Base-by-base conservation (phyloP, 768 basidiomycete species). In the Mycena amicta region DNA sequence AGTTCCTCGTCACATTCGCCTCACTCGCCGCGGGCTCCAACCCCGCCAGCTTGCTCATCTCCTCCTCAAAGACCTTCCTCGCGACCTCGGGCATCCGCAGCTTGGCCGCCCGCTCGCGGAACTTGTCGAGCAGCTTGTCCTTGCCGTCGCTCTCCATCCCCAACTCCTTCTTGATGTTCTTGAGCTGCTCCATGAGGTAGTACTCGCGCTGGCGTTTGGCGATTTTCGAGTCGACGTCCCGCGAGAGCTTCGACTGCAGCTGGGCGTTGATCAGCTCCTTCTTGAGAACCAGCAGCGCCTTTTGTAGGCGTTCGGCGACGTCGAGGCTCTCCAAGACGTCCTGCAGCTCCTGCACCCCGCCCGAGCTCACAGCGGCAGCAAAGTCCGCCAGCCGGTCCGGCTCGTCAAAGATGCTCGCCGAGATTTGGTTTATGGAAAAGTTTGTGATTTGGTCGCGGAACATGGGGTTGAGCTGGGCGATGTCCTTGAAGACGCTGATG, bases 371-470 rank as follows among this genome's bases (percentile, higher is more conserved):
- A 0, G 95, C 95, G 0, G 97, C 97, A 0, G 96, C 94, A 63
- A 98, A 96, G 70, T 99, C 97, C 0, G 95, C 96, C 25, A 98
- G 86, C 70, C 95, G 95, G 72, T 97, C 95, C 0, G 96, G 96
- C 68, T 98, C 95, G 68, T 98, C 95, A 66, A 98, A 98, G 55
- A 97, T 91, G 74, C 94, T 97, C 8, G 90, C 83, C 2, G 94
- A 90, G 55, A 93, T 85, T 70, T 96, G 93, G 70, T 90, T 90
- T 73, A 96, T 94, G 16, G 91, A 91, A 73, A 97, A 97, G 71
- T 93, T 94, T 61, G 95, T 94, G 65, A 98, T 96, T 70, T 98
- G 95, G 77, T 98, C 96, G 41, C 95, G 90, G 88, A 98, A 98
- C 63, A 98, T 86, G 2, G 95, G 95, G 73, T 97, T 96, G 41